Evolutionary conservation across 108 stramenopile species (phyloP), one percentile per base, ranked within the genome.

Genomic region (Epithemia pelagica): DNA sequence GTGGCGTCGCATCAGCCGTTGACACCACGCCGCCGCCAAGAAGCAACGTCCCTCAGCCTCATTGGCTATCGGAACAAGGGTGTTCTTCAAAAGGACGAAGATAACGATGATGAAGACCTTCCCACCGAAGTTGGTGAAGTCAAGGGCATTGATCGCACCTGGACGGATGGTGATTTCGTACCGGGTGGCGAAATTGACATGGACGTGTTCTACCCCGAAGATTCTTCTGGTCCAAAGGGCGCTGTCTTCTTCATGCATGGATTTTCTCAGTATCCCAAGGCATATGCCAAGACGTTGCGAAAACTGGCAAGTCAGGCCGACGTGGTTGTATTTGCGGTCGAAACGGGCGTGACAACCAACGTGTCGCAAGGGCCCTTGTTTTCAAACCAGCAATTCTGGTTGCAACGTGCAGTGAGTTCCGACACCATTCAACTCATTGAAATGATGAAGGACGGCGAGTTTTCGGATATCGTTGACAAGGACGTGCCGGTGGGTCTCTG

Each of bases 191-290:
- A 37, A 0, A 46, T 68, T 58, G 5, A 31, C 15, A 26, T 22
- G 1, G 58, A 59, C 2, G 1, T 68, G 18, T 59, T 68, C 33
- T 10, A 58, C 20, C 67, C 67, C 15, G 67, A 59, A 68, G 32
- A 67, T 10, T 10, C 5, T 5, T 10, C 5, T 10, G 10, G 15
- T 5, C 37, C 37, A 10, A 5, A 46, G 15, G 67, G 67, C 0
- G 57, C 56, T 25, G 67, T 57, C 18, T 68, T 68, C 32, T 68
- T 68, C 67, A 68, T 68, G 67, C 67, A 68, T 58, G 67, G 67
- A 22, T 68, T 68, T 26, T 59, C 57, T 32, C 67, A 68, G 23
- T 68, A 59, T 54, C 67, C 67, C 32, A 22, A 19, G 5, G 67
- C 67, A 5, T 68, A 68, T 3, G 28, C 31, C 26, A 59, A 37